Conservation (phyloP, 208 protist genomes). For the Leishmania tropica region DNA sequence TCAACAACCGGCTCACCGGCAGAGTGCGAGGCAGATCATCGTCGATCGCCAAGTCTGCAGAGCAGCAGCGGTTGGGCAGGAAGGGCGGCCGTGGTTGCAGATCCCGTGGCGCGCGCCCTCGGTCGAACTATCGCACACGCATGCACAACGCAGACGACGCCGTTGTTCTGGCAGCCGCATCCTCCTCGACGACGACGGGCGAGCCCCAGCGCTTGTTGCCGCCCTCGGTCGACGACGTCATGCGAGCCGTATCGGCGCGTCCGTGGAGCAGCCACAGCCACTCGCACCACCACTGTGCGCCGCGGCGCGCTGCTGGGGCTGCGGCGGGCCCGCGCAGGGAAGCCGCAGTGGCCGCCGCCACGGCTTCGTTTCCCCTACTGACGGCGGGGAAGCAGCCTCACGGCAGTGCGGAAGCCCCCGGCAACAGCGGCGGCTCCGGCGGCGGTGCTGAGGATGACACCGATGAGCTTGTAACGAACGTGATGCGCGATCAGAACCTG, state of each 20-base stretch:
- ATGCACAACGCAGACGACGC: background rate
- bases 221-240: slow-evolving; percentile 29
- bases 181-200: slow-evolving; percentile 15
- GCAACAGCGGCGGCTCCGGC: background rate
- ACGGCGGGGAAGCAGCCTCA: slow-evolving; percentile 9
- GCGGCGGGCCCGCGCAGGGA: background rate
- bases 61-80: background rate
- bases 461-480: slow-evolving; percentile 10
- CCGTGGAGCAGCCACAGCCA: background rate
- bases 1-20: slow-evolving; percentile 37
- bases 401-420: background rate
- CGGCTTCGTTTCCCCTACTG: slow-evolving; percentile 8
- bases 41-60: background rate
- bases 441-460: slow-evolving; percentile 5
- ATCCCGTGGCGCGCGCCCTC: background rate
- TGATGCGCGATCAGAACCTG: slow-evolving; percentile 27
- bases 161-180: background rate
- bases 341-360: background rate
- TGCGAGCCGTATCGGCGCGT: slow-evolving; percentile 19
- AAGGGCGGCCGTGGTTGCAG: background rate
- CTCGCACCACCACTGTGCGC: background rate
- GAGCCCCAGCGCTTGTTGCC: slow-evolving; percentile 22
- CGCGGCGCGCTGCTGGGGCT: background rate
- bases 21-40: background rate
- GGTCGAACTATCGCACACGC: background rate